Conservation (phyloP, 179 eudicot genomes). For the Silene noctiflora region DNA sequence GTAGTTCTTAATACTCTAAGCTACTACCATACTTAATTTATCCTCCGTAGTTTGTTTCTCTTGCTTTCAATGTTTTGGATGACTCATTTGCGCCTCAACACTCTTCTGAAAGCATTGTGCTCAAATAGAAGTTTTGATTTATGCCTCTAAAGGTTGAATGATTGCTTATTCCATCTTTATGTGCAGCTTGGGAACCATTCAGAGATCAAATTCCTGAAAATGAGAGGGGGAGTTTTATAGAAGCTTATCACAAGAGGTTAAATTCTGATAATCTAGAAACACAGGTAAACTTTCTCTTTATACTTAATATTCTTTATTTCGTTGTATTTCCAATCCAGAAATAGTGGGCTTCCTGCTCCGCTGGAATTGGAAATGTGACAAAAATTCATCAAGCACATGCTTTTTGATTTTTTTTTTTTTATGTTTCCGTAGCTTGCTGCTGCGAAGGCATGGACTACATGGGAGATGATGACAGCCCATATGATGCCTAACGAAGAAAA, state of each 20-base stretch:
- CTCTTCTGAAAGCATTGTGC: not conserved
- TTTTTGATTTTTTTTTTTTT: not conserved
- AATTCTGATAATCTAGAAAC: slow-evolving; percentile 78
- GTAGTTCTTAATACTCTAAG: slow-evolving; percentile 4
- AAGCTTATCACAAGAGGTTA: slow-evolving; percentile 87
- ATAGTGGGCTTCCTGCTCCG: not conserved
- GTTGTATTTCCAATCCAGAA: not conserved
- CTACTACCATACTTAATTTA: not conserved
- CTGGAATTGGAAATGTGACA: not conserved
- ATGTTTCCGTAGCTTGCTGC: slow-evolving; percentile 58
- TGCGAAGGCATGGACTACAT: slow-evolving; percentile 94
- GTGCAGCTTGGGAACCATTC: slow-evolving; percentile 90
- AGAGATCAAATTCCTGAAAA: slow-evolving; percentile 93
- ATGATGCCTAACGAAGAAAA: slow-evolving; percentile 74
- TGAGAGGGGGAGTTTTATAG: slow-evolving; percentile 73
- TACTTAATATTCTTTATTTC: not conserved
- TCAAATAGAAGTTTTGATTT: not conserved
- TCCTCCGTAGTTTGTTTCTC: not conserved
- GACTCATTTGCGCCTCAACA: not conserved
- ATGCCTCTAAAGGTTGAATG: not conserved
- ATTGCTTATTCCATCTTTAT: slow-evolving; percentile 12
- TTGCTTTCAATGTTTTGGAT: not conserved
- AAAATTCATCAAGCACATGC: not conserved
- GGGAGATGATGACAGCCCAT: slow-evolving; percentile 98
- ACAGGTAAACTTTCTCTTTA: slow-evolving; percentile 48